Evolutionary conservation across 345 rosid species (phyloP).

Genomic region (Linum lewisii): DNA sequence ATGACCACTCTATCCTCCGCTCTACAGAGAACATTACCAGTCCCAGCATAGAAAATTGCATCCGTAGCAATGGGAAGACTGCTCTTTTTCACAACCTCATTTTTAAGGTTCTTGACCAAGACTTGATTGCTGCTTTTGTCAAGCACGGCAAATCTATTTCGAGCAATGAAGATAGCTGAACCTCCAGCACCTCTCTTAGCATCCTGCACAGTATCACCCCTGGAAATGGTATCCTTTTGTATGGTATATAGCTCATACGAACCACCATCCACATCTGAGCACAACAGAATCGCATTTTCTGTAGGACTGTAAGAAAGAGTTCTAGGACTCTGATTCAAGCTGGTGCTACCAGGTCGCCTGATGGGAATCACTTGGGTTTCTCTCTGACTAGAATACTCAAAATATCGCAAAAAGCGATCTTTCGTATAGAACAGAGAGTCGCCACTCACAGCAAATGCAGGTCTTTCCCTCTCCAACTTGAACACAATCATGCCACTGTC

Average conservation of each 20-base stretch:
- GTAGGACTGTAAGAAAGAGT: constrained; percentile 89
- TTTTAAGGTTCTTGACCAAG: constrained; percentile 61
- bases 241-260: constrained; percentile 79
- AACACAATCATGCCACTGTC: constrained; percentile 96
- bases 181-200: constrained; percentile 82
- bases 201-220: constrained; percentile 63
- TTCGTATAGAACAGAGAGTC: constrained; percentile 65
- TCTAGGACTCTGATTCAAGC: constrained; percentile 82
- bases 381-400: constrained; percentile 62
- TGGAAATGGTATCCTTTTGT: constrained; percentile 64
- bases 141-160: constrained; percentile 88
- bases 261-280: constrained; percentile 91
- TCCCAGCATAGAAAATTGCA: constrained; percentile 88
- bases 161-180: constrained; percentile 75
- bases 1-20: constrained; percentile 78
- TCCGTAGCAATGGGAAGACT: constrained; percentile 62
- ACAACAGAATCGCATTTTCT: constrained; percentile 75
- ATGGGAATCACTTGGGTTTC: constrained; percentile 80
- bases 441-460: constrained; percentile 80
- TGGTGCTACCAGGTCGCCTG: constrained; percentile 65
- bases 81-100: constrained; percentile 74
- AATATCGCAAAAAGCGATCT: constrained; percentile 74
- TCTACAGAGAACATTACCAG: constrained; percentile 75
- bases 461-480: constrained; percentile 92
- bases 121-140: constrained; percentile 86